These are phyloP conservation scores for Pleurotus tuoliensis DNA, from an alignment of 768 basidiomycete genomes.

Conservation along the genomic window DNA sequence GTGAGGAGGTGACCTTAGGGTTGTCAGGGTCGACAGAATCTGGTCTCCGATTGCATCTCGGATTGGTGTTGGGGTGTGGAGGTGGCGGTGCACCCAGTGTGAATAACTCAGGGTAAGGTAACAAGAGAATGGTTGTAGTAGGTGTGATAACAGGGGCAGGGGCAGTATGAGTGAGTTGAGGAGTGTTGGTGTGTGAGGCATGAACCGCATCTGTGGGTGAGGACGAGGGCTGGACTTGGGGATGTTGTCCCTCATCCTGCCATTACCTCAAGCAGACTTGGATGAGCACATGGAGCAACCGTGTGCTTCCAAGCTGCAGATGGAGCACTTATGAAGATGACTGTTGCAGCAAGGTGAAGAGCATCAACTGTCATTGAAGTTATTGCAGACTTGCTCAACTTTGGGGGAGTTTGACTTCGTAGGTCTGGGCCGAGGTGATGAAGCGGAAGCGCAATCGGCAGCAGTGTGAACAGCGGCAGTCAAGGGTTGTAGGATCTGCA, in stretches of 20 bases:
- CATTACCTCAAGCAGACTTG: not conserved
- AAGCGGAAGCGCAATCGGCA: not conserved
- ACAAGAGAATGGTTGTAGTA: not conserved
- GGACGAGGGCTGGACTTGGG: not conserved
- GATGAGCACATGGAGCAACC: not conserved
- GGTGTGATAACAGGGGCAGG: too few species aligned
- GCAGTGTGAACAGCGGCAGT: too few species aligned
- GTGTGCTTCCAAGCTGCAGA: not conserved
- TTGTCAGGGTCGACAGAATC: not conserved
- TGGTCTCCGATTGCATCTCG: conserved; percentile 8
- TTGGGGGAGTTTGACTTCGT: not conserved
- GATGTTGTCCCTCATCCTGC: not conserved
- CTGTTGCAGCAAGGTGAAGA: not conserved
- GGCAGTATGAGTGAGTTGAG: not conserved
- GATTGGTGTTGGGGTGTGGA: conserved; percentile 10
- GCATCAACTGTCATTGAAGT: not conserved
- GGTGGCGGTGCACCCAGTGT: conserved; percentile 4
- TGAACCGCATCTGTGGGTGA: not conserved
- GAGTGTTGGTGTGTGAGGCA: too few species aligned
- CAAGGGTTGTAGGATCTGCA: too few species aligned
- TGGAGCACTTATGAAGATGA: not conserved
- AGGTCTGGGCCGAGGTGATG: not conserved
- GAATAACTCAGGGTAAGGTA: conserved; percentile 9
- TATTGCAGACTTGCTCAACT: not conserved
- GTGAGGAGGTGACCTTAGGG: not conserved